phyloP scores from a whole-genome alignment of 306 rosid species.

The Lotus japonicus region DNA sequence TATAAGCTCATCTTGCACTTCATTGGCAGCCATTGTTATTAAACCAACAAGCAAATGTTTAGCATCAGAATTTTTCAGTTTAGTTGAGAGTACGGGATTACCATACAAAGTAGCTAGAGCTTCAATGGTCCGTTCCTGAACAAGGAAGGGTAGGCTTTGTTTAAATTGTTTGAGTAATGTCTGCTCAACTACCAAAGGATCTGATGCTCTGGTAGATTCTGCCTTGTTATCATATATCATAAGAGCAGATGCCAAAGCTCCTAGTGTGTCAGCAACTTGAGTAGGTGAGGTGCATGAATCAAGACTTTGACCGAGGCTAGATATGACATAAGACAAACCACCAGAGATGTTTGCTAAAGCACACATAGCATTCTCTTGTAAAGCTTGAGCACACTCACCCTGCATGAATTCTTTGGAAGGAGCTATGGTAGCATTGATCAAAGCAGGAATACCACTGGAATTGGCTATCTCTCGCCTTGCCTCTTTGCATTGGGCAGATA shows the following conservation, averaged over 20 bases:
- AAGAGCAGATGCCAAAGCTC: constrained; percentile 97
- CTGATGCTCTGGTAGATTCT: constrained; percentile 80
- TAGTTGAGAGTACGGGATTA: constrained; percentile 58
- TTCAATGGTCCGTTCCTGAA: constrained; percentile 93
- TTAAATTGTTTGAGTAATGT: constrained; percentile 80
- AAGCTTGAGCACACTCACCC: constrained; percentile 95
- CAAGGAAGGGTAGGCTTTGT: constrained; percentile 70
- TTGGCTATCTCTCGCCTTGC: constrained; percentile 91
- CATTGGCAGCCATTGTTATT: constrained; percentile 91
- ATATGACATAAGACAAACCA: constrained; percentile 88
- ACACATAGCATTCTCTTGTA: constrained; percentile 98
- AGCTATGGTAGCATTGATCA: constrained; percentile 98
- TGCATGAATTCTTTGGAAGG: constrained; percentile 99
- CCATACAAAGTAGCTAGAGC: constrained; percentile 97
- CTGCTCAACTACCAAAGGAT: constrained; percentile 70
- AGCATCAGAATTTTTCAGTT: constrained; percentile 78
- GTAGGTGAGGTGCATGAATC: constrained; percentile 86
- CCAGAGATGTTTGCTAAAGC: constrained; percentile 99
- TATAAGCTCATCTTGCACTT: constrained; percentile 86
- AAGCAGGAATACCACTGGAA: constrained; percentile 82
- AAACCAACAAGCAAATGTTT: constrained; percentile 94
- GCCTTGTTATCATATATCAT: constrained; percentile 92
- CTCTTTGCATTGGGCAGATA: constrained; percentile 90
- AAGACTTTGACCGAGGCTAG: constrained; percentile 99
- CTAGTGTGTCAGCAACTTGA: constrained; percentile 90